phyloP scores from a whole-genome alignment of 2,329 filamentous ascomycete genomes.

The Fusarium falciforme region DNA sequence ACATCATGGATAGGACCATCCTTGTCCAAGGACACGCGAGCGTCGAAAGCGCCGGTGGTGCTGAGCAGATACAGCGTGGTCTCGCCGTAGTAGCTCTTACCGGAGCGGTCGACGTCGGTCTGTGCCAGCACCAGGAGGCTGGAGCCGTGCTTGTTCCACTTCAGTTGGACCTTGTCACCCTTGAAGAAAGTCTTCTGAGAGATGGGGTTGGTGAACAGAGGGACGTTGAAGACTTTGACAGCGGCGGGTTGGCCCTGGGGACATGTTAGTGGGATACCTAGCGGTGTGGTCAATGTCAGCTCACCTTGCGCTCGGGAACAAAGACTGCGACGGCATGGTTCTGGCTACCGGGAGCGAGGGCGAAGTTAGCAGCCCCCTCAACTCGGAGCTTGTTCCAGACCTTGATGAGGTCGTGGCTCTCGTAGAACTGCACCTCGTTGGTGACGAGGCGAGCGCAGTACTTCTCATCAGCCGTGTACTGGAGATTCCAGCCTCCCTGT shows the following conservation, averaged over 20 bases:
- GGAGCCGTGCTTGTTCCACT: slow-evolving; percentile 95
- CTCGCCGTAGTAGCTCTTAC: slow-evolving; percentile 99
- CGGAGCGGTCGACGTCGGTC: slow-evolving; percentile 97
- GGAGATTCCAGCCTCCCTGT: slow-evolving; percentile 95
- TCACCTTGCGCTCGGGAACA: slow-evolving; percentile 92
- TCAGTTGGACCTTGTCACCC: slow-evolving; percentile 97
- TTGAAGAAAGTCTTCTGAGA: slow-evolving; percentile 99
- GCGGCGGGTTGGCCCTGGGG: slow-evolving; percentile 87
- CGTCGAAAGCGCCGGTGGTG: slow-evolving; percentile 91
- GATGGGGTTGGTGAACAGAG: slow-evolving; percentile 82
- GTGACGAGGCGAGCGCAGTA: slow-evolving; percentile 94
- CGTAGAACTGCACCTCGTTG: slow-evolving; percentile 98
- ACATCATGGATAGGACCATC: slow-evolving; percentile 98
- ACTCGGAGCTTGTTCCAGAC: slow-evolving; percentile 97
- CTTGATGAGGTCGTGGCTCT: slow-evolving; percentile 84
- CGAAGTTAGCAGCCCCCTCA: slow-evolving; percentile 91
- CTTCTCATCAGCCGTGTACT: slow-evolving; percentile 94
- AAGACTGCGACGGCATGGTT: slow-evolving; percentile 95
- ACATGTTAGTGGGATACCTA: slow-evolving; percentile 21
- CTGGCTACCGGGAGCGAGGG: slow-evolving; percentile 83
- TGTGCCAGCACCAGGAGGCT: slow-evolving; percentile 94
- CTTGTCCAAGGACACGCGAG: slow-evolving; percentile 91
- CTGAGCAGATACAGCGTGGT: slow-evolving; percentile 96
- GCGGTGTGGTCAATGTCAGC: background rate
- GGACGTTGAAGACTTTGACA: slow-evolving; percentile 94